Conservation (phyloP, 352 stramenopile species). For the Phytophthora podocarpi region DNA sequence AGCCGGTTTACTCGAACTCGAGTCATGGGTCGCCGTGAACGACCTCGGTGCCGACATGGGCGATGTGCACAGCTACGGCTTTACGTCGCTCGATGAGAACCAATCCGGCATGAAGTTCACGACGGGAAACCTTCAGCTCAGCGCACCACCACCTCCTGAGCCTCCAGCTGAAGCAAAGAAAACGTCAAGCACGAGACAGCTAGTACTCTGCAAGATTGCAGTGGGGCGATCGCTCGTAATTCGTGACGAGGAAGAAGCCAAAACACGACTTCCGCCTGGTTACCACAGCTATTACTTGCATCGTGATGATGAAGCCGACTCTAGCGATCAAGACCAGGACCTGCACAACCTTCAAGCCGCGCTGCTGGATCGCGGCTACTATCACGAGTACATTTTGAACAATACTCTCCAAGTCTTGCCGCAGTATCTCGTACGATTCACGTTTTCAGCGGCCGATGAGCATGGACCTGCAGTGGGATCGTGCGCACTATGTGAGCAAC, state of each 20-base stretch:
- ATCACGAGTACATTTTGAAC: constrained; percentile 79
- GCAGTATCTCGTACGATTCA: constrained; percentile 75
- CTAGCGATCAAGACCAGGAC: constrained; percentile 9
- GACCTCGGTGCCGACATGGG: constrained; percentile 64
- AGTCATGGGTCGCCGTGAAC: constrained; percentile 78
- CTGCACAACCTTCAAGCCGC: constrained; percentile 12
- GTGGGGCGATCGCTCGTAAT: constrained; percentile 67
- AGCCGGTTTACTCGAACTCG: constrained; percentile 60
- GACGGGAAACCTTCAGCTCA: constrained; percentile 59
- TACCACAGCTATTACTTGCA: constrained; percentile 80
- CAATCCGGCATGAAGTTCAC: constrained; percentile 71
- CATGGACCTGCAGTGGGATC: constrained; percentile 28
- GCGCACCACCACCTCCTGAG: constrained; percentile 21
- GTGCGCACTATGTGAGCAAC: constrained; percentile 73
- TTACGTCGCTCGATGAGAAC: constrained; percentile 49
- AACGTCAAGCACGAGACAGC: constrained; percentile 43
- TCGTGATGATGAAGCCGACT: constrained; percentile 11
- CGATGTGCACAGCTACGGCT: constrained; percentile 58
- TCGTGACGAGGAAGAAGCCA: constrained; percentile 48
- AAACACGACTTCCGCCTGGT: constrained; percentile 46
- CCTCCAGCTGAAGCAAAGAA: constrained; percentile 22
- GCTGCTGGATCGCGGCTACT: constrained; percentile 49
- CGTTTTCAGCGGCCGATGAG: constrained; percentile 37
- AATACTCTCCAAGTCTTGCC: constrained; percentile 71
- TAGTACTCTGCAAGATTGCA: constrained; percentile 80